Base-by-base conservation (phyloP, 2,329 filamentous ascomycete species). In the Tolypocladium paradoxum region DNA sequence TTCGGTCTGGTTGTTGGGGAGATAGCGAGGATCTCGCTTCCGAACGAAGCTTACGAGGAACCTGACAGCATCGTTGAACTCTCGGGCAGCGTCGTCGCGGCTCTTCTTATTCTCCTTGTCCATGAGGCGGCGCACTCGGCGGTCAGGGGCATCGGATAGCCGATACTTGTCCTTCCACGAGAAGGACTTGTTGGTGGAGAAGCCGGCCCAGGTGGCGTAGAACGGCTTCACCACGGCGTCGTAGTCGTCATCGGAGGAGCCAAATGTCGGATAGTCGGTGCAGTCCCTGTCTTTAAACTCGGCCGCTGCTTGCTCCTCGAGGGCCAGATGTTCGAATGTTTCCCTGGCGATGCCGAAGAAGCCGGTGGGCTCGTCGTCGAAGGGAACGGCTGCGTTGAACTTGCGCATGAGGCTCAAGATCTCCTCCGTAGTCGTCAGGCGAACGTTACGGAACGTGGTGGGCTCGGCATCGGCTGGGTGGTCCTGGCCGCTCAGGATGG, bases 41-140 rank as follows among this genome's bases (percentile, higher is more conserved):
- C 89, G 85, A 18, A 92, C 87, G 69, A 97, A 97, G 2, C 84
- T 78, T 2, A 97, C 87, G 14, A 99, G 77, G 7, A 90, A 88
- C 53, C 89, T 76, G 33, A 99, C 90, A 3, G 90, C 87, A 56
- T 96, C 90, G 68, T 96, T 97, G 73, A 96, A 97, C 59, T 96
- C 88, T 53, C 86, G 82, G 12, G 87, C 81, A 3, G 84, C 90
- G 51, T 92, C 87, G 22, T 96, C 91, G 51, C 93, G 81, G 27
- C 86, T 70, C 58, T 87, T 87, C 61, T 84, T 88, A 68, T 99
- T 99, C 66, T 96, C 92, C 69, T 96, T 96, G 65, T 97, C 93
- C 84, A 97, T 95, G 38, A 89, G 64, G 34, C 93, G 82, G 50
- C 92, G 83, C 18, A 89, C 77, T 37, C 86, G 82, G 50, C 93